Evolutionary conservation across 768 basidiomycete species (phyloP), one percentile per base, ranked within the genome.

Genomic region (Hypsizygus marmoreus): DNA sequence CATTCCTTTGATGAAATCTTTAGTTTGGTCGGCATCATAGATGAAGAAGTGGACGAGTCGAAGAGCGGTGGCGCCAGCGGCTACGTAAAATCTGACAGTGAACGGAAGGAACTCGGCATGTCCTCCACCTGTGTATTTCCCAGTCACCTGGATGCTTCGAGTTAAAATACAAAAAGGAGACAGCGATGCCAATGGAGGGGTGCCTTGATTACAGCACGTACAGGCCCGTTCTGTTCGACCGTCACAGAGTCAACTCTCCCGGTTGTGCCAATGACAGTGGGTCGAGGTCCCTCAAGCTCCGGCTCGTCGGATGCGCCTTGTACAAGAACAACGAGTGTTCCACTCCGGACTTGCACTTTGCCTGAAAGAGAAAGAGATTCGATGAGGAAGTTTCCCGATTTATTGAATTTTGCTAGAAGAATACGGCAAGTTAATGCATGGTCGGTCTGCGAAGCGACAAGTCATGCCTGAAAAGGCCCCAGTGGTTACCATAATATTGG

Each of bases 41-140:
- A 69, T 65, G 49, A 71, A 71, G 55, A 71, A 71, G 47, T 71
- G 67, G 9, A 63, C 64, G 32, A 66, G 58, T 20, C 67, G 53
- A 4, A 69, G 24, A 4, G 65, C 41, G 0, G 68, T 68, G 4
- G 66, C 54, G 4, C 67, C 66, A 2, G 69, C 65, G 1, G 64
- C 54, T 14, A 69, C 56, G 36, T 71, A 71, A 33, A 71, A 68
- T 4, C 69, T 63, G 16, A 66, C 49, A 8, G 58, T 71, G 48
- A 66, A 71, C 0, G 69, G 68, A 9, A 71, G 53, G 36, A 69
- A 69, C 31, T 64, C 65, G 4, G 56, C 55, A 40, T 68, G 67
- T 19, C 58, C 55, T 11, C 51, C 55, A 40, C 66, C 63, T 6
- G 59, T 60, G 43, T 71, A 71, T 58, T 65, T 61, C 29, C 69